phyloP scores from a whole-genome alignment of 495 filamentous ascomycete species.

The Clohesyomyces aquaticus region DNA sequence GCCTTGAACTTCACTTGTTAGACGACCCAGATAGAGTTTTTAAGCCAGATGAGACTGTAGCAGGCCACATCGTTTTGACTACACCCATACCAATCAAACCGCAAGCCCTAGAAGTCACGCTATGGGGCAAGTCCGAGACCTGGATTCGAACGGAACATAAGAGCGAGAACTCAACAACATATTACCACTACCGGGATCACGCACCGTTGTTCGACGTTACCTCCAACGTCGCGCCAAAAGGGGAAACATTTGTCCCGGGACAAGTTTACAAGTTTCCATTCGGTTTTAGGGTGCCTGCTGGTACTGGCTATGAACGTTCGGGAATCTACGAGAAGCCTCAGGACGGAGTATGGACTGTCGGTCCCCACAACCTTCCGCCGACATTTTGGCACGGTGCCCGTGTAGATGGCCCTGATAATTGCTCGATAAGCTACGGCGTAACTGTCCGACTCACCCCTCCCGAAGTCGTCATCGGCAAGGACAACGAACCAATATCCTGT shows the following conservation, averaged over 20 bases:
- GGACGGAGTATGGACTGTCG: conserved; percentile 7
- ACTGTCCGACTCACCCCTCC: conserved; percentile 15
- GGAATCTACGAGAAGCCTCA: conserved; percentile 18
- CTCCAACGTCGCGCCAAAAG: conserved; percentile 17
- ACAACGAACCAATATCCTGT: conserved; percentile 11
- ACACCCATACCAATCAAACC: conserved; percentile 21
- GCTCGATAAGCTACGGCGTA: conserved; percentile 28
- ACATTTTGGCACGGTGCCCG: conserved; percentile 15
- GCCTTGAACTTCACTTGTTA: not conserved
- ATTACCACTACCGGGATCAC: conserved; percentile 31
- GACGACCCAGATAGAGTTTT: conserved; percentile 5
- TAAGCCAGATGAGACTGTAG: conserved; percentile 23
- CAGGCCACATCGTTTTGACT: conserved; percentile 22
- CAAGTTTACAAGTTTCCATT: conserved; percentile 29
- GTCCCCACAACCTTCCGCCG: conserved; percentile 27
- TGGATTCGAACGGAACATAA: conserved; percentile 17
- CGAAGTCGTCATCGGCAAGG: conserved; percentile 3
- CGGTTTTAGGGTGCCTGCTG: conserved; percentile 23
- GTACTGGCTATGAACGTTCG: conserved; percentile 18
- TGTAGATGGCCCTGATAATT: conserved; percentile 3
- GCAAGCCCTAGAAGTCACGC: conserved; percentile 27
- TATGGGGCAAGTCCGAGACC: conserved; percentile 27
- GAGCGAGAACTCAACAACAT: conserved; percentile 8
- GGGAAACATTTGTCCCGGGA: conserved; percentile 10
- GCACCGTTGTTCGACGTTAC: conserved; percentile 28